phyloP scores from a whole-genome alignment of 495 filamentous ascomycete genomes.

The Tirmania nivea region DNA sequence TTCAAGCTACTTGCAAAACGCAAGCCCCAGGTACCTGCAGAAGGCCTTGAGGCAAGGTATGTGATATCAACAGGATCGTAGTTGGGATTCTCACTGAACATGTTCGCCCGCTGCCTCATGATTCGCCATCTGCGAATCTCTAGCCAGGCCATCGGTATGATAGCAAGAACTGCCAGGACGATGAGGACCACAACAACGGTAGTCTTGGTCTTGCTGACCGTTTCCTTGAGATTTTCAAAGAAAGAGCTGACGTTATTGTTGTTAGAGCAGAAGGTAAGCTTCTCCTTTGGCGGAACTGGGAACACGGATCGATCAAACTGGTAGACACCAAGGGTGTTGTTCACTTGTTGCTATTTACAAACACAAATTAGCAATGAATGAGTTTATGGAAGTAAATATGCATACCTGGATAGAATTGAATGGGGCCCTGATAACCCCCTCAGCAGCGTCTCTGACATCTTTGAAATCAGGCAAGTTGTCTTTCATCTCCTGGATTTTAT shows the following conservation, averaged over 20 bases:
- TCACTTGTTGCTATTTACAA: conserved; percentile 37
- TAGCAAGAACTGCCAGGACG: conserved; percentile 45
- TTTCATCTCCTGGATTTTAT: conserved; percentile 46
- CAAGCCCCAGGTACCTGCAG: conserved; percentile 47
- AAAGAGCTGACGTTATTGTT: conserved; percentile 70
- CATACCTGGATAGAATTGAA: conserved; percentile 38
- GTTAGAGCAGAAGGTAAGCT: conserved; percentile 68
- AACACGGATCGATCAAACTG: conserved; percentile 55
- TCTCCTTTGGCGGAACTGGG: conserved; percentile 57
- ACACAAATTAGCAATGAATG: conserved; percentile 5
- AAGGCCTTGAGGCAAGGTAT: conserved; percentile 65
- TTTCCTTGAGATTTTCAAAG: conserved; percentile 46
- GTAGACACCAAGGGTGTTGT: conserved; percentile 43
- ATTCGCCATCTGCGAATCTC: conserved; percentile 61
- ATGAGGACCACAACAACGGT: conserved; percentile 52
- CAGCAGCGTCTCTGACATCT: conserved; percentile 55
- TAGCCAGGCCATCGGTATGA: conserved; percentile 52
- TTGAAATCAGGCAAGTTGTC: conserved; percentile 59
- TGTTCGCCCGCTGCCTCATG: conserved; percentile 43
- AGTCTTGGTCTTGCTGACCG: conserved; percentile 39
- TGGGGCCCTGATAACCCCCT: conserved; percentile 46
- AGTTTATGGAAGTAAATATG: neutral
- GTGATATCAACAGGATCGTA: conserved; percentile 71
- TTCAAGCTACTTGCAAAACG: conserved; percentile 47
- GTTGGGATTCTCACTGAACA: conserved; percentile 34